These are phyloP conservation scores for Rosa hybrid DNA, from an alignment of 331 rosid genomes.

Conservation along the genomic window DNA sequence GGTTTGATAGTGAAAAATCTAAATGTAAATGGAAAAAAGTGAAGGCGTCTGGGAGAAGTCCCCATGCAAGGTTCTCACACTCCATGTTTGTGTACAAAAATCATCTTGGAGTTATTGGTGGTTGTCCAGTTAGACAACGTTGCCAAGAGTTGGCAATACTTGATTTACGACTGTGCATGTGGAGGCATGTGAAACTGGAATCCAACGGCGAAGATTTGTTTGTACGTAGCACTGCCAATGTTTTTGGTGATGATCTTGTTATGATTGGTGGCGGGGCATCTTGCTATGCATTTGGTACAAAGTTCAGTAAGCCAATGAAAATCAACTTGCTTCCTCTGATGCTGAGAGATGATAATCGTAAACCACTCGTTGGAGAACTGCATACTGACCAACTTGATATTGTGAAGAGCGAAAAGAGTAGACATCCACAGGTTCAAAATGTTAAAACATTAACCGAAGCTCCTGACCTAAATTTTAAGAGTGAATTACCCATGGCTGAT, in stretches of 20 bases:
- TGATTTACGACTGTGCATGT: conserved; percentile 56
- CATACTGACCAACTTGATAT: conserved; percentile 33
- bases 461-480: conserved; percentile 33
- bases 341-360: conserved; percentile 33
- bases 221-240: conserved; percentile 78
- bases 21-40: conserved; percentile 73
- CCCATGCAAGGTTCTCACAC: conserved; percentile 93
- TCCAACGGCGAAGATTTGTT: conserved; percentile 69
- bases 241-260: conserved; percentile 68
- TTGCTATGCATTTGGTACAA: conserved; percentile 97
- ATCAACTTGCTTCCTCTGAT: conserved; percentile 51
- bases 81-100: conserved; percentile 72
- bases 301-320: conserved; percentile 84
- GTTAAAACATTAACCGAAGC: conserved; percentile 35
- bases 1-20: conserved; percentile 59
- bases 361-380: conserved; percentile 29
- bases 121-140: conserved; percentile 83
- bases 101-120: conserved; percentile 83
- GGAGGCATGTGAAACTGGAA: conserved; percentile 73
- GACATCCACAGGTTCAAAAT: conserved; percentile 31
- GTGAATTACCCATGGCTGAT: conserved; percentile 27
- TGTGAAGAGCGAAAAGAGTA: conserved; percentile 23
- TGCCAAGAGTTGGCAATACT: conserved; percentile 74
- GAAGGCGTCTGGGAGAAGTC: conserved; percentile 63
- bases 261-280: conserved; percentile 91